Base-by-base conservation (phyloP, 1,284 basidiomycete genomes). In the Exobasidium rhododendri region DNA sequence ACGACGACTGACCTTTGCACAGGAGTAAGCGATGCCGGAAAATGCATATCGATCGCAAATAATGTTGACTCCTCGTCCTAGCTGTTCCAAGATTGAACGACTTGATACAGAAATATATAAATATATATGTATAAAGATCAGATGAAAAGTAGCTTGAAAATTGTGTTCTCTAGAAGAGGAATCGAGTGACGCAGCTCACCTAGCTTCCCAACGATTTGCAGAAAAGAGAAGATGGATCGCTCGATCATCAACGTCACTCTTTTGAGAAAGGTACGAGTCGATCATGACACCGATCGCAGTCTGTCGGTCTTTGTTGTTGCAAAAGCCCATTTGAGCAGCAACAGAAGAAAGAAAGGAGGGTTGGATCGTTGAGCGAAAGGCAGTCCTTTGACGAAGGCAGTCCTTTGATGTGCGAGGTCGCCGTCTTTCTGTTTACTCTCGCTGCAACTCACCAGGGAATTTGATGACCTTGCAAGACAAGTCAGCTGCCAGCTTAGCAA, bases 21-120 rank as follows among this genome's bases (percentile, higher is more conserved):
- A 86, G 0, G 92, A 91, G 81, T 97, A 98, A 1, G 93, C 94
- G 67, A 94, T 89, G 0, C 94, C 96, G 1, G 93, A 97, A 81
- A 97, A 98, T 0, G 93, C 91, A 79, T 98, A 99, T 40, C 96
- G 86, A 80, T 98, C 94, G 72, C 91, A 92, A 31, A 99, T 82
- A 72, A 98, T 83, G 0, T 85, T 85, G 5, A 86, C 88, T 0
- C 93, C 93, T 0, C 82, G 75, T 0, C 81, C 81, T 11, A 97
- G 83, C 86, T 40, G 82, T 4, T 81, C 75, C 58, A 40, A 7
- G 17, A 40, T 40, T 7, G 35, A 40, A 10, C 17, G 35, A 40
- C 35, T 40, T n/a, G n/a, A n/a, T n/a, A n/a, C n/a, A n/a, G n/a
- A n/a, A n/a, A n/a, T n/a, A n/a, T n/a, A n/a, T n/a, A n/a, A n/a